A percentile compares a stretch with the other conserved stretches of the same genome.
Conservation (phyloP, 23 red algal species). For the Gracilaria gracilis region DNA sequence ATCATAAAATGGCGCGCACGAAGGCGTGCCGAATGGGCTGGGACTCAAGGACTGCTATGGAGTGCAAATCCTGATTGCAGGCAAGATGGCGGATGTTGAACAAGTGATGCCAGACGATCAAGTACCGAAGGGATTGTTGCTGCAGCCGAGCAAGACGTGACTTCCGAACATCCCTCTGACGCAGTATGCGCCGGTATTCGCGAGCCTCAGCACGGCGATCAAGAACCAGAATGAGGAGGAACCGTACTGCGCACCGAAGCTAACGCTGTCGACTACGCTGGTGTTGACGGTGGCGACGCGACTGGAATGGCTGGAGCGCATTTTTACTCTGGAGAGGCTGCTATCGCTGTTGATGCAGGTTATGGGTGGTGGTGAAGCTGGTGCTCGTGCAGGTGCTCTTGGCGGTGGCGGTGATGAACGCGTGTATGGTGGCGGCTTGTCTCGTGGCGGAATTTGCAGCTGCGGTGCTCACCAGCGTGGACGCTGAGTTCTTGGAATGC, state of each 20-base stretch:
- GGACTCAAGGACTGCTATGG: too few relatives aligned
- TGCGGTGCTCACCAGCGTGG: slow-evolving; percentile 9
- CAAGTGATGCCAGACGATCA: slow-evolving; percentile 25
- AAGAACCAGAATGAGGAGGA: background rate
- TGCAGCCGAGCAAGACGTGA: slow-evolving; percentile 31
- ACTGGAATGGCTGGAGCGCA: background rate
- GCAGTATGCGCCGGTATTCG: slow-evolving; percentile 35
- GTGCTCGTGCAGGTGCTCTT: too few relatives aligned
- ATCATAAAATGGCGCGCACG: too few relatives aligned
- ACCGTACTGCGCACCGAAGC: background rate
- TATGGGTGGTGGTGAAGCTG: too few relatives aligned
- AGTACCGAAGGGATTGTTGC: slow-evolving; percentile 18
- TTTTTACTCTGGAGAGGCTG: too few relatives aligned
- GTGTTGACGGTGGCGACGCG: background rate
- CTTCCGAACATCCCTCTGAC: background rate
- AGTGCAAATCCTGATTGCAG: too few relatives aligned
- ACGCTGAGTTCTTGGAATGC: slow-evolving; percentile 56
- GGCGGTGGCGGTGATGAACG: too few relatives aligned
- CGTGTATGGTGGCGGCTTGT: too few relatives aligned
- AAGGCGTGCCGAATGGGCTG: too few relatives aligned
- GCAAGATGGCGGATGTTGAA: too few relatives aligned
- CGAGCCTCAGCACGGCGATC: slow-evolving; percentile 5
- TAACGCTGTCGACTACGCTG: background rate
- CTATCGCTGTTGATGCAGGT: too few relatives aligned
- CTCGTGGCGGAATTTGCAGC: too few relatives aligned